Conservation (phyloP, 352 stramenopile genomes). For the Phytophthora idaei region DNA sequence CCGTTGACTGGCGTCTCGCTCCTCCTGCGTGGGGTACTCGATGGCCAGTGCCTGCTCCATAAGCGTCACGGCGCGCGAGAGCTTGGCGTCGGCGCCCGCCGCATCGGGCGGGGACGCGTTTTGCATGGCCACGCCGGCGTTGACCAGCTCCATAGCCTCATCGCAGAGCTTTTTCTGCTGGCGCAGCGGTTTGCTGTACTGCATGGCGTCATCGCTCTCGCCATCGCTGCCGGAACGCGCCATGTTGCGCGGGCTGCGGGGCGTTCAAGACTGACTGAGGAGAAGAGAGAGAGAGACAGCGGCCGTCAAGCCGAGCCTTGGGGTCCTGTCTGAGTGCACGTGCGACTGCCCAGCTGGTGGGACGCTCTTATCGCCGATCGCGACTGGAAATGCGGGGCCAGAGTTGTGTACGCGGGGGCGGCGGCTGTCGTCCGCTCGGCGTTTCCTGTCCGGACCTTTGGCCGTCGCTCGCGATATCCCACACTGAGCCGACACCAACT, state of each 20-base stretch:
- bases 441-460: conserved; percentile 34
- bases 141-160: conserved; percentile 83
- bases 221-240: conserved; percentile 53
- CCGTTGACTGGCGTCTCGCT: conserved; percentile 70
- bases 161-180: conserved; percentile 84
- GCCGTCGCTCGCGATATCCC: conserved; percentile 33
- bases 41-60: conserved; percentile 83
- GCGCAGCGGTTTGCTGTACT: conserved; percentile 62
- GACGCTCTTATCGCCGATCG: conserved; percentile 37
- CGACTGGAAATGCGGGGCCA: conserved; percentile 19
- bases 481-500: conserved; percentile 28
- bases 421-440: conserved; percentile 25
- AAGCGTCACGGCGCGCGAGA: conserved; percentile 71
- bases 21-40: conserved; percentile 73
- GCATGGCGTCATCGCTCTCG: conserved; percentile 67
- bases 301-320: conserved; percentile 6
- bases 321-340: conserved; percentile 29
- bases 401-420: conserved; percentile 1
- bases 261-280: conserved; percentile 41
- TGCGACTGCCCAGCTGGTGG: conserved; percentile 38
- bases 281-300: conserved; percentile 26
- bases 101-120: conserved; percentile 65
- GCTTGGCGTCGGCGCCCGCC: conserved; percentile 62
- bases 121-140: conserved; percentile 79
- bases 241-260: conserved; percentile 39